Percentiles rank a stretch among this genome's conserved stretches.
phyloP scores from a whole-genome alignment of 2,329 filamentous ascomycete genomes.

The Sporothrix pallida region DNA sequence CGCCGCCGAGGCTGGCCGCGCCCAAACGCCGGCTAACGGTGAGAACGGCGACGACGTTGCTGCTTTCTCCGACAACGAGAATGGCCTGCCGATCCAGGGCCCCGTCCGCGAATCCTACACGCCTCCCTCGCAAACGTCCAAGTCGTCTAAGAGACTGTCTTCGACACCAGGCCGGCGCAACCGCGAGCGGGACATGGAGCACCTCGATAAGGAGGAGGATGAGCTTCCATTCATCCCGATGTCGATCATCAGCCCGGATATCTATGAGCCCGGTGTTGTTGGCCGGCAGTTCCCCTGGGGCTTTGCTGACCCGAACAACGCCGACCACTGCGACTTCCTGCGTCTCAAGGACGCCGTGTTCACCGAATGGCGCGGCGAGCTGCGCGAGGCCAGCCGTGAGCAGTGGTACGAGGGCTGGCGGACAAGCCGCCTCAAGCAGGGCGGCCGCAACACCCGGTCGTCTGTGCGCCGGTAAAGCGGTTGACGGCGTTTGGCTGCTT shows the following conservation, averaged over 20 bases:
- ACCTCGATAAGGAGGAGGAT: slow-evolving; percentile 51
- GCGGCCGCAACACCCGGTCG: slow-evolving; percentile 42
- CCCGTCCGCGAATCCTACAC: slow-evolving; percentile 30
- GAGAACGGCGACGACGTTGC: slow-evolving; percentile 40
- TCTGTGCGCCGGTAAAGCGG: slow-evolving; percentile 45
- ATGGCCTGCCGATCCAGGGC: slow-evolving; percentile 45
- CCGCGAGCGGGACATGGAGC: slow-evolving; percentile 60
- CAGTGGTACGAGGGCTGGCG: slow-evolving; percentile 97
- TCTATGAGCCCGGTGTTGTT: slow-evolving; percentile 78
- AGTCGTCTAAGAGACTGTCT: slow-evolving; percentile 54
- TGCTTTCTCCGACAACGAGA: slow-evolving; percentile 42
- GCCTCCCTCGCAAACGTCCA: slow-evolving; percentile 39
- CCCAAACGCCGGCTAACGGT: slow-evolving; percentile 1
- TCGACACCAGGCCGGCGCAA: slow-evolving; percentile 53
- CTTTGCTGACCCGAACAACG: slow-evolving; percentile 90
- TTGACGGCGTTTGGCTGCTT: neutral
- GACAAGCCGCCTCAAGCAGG: slow-evolving; percentile 68
- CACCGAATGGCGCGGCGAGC: slow-evolving; percentile 86
- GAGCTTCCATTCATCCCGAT: slow-evolving; percentile 78
- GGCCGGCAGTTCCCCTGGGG: slow-evolving; percentile 96
- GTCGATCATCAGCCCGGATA: slow-evolving; percentile 91
- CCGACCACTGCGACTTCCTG: slow-evolving; percentile 90
- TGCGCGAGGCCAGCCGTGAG: slow-evolving; percentile 87
- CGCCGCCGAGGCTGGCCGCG: slow-evolving; percentile 36
- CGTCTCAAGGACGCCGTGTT: slow-evolving; percentile 92